Evolutionary conservation across 2,329 filamentous ascomycete species (phyloP), one percentile per base, ranked within the genome.

Genomic region (Xylaria sp.): DNA sequence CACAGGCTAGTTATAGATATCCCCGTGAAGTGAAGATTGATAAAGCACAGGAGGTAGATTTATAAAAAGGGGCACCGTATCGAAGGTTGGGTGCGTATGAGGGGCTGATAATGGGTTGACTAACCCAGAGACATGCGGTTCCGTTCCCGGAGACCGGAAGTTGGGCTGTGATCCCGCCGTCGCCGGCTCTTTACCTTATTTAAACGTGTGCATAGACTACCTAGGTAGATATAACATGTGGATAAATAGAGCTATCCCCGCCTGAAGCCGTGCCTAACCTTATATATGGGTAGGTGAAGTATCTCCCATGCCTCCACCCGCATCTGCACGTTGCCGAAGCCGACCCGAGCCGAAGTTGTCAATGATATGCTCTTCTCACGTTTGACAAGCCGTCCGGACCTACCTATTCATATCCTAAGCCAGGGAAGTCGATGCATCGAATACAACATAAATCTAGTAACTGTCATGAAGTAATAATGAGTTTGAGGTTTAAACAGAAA

Each of bases 81-180:
- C 44, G 23, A 23, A 23, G 44, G 18, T 18, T n/a, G 44, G 18
- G 4, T n/a, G 8, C 44, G 18, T 6, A 35, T 47, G 29, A 37
- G 32, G 51, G 29, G n/a, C n/a, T 13, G 9, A 37, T 3, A 18
- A 37, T 9, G 3, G 29, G 13, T 35, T 12, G 51, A 35, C 21
- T 6, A 23, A 9, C 3, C 9, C 3, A 48, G 5, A 4, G 27
- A 53, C 13, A 18, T n/a, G 50, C 27, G 27, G 42, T 25, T 61
- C 61, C 50, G 62, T 47, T 65, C 55, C 50, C 51, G 51, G 53
- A 35, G 5, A 16, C 64, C 59, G 65, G 51, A 29, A 27, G 8
- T 35, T 53, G 6, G 42, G 32, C 12, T 27, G 5, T 51, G 58
- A 55, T 63, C 50, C 50, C 25, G 50, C 44, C 53, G 32, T 50